Conservation (phyloP, 2,329 filamentous ascomycete genomes). For the Alternaria dauci region DNA sequence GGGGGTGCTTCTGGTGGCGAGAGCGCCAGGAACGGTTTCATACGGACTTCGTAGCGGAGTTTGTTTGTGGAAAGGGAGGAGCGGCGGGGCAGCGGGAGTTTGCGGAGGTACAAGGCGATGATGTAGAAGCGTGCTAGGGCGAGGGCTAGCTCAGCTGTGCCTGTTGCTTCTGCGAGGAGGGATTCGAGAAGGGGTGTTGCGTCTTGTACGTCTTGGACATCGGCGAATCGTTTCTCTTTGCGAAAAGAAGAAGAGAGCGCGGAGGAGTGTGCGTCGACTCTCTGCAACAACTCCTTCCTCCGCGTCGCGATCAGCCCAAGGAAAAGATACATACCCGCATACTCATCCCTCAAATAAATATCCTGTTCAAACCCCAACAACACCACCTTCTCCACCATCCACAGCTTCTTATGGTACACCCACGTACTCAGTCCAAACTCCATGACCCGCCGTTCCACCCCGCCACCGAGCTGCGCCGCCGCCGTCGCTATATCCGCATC, state of each 20-base stretch:
- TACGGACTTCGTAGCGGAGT: slow-evolving; percentile 81
- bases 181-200: slow-evolving; percentile 30
- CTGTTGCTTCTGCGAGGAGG: slow-evolving; percentile 38
- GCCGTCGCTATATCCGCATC: slow-evolving; percentile 54
- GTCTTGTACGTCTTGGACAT: slow-evolving; percentile 23
- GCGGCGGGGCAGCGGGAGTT: slow-evolving; percentile 61
- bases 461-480: slow-evolving; percentile 42
- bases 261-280: slow-evolving; percentile 28
- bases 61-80: slow-evolving; percentile 71
- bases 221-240: slow-evolving; percentile 1
- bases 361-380: slow-evolving; percentile 95
- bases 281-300: slow-evolving; percentile 30
- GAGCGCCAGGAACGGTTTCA: slow-evolving; percentile 81
- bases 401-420: slow-evolving; percentile 90
- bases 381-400: slow-evolving; percentile 83
- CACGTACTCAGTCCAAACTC: slow-evolving; percentile 84
- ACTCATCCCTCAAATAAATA: slow-evolving; percentile 85
- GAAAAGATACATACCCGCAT: slow-evolving; percentile 85
- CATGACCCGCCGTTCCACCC: slow-evolving; percentile 57
- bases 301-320: slow-evolving; percentile 38
- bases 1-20: slow-evolving; percentile 72
- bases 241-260: slow-evolving; percentile 1
- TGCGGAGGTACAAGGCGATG: slow-evolving; percentile 65
- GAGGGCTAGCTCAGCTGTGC: slow-evolving; percentile 37
- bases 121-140: slow-evolving; percentile 67